Evolutionary conservation across 2,329 filamentous ascomycete genomes (phyloP), one percentile per base, ranked within the genome.

Genomic region (Didymella segeticola): DNA sequence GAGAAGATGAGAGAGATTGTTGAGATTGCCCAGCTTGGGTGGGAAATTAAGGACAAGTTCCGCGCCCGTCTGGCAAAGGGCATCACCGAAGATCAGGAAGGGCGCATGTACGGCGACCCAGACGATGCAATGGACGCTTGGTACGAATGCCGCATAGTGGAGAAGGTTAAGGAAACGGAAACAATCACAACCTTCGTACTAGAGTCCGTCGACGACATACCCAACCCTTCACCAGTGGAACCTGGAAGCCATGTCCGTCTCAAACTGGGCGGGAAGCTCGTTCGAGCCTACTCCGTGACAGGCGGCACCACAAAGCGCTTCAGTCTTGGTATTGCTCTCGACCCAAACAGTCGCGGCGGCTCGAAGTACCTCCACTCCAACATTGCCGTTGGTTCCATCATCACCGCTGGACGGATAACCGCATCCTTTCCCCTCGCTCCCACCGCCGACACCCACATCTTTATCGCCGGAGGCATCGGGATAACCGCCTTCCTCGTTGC

Each of bases 381-480:
- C 0, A 70, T 79, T 1, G 65, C 77, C 0, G 72, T 78, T 0
- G 84, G 83, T 0, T 80, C 84, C 52, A 60, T 76, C 2, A 59
- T 89, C 7, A 76, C 79, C 8, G 79, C 84, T 1, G 79, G 81
- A 2, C 77, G 78, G 26, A 78, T 86, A 25, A 83, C 80, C 0
- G 66, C 73, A 0, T 82, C 79, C 34, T 78, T 86, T 20, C 78
- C 78, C 1, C 69, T 79, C 2, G 75, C 74, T 0, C 65, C 53
- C 2, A 72, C 78, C 1, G 83, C 83, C 7, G 84, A 82, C 58
- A 78, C 82, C 43, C 86, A 88, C 58, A 76, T 89, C 31, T 84
- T 88, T 62, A 81, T 89, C 25, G 84, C 80, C 0, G 86, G 83
- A 9, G 87, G 86, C 0, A 84, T 89, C 25, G 87, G 86, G 0